These are phyloP conservation scores for Daldinia sp. DNA, from an alignment of 2,329 filamentous ascomycete species.

Conservation along the genomic window DNA sequence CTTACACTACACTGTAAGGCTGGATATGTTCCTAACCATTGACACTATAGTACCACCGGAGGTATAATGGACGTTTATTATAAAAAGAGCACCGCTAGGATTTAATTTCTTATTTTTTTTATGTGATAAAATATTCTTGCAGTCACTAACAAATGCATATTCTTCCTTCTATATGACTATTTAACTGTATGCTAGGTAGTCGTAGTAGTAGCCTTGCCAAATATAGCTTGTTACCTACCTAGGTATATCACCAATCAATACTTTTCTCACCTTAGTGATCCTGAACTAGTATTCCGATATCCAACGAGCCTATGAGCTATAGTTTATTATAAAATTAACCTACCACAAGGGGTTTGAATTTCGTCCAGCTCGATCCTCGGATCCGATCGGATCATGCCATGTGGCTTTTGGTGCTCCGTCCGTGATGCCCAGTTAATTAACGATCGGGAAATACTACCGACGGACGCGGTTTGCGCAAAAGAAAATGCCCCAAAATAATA, in stretches of 20 bases:
- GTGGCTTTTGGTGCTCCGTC: constrained; percentile 5
- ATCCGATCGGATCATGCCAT: constrained; percentile 26
- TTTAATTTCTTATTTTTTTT: not conserved
- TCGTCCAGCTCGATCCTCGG: constrained; percentile 8
- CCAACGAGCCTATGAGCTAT: not conserved
- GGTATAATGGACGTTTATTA: too few relatives aligned
- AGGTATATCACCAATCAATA: not conserved
- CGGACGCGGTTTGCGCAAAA: not conserved
- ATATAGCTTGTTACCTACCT: constrained; percentile 5
- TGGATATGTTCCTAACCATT: too few relatives aligned
- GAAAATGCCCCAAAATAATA: constrained; percentile 10
- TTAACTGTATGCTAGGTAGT: not conserved
- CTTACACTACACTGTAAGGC: too few relatives aligned
- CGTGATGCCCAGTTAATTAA: constrained; percentile 18
- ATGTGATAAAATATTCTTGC: too few relatives aligned
- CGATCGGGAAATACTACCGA: constrained; percentile 5
- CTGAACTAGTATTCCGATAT: not conserved
- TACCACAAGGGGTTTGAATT: not conserved
- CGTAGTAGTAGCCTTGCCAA: not conserved
- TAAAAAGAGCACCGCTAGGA: not conserved
- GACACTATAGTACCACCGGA: too few relatives aligned
- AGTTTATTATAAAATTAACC: not conserved
- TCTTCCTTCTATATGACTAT: not conserved
- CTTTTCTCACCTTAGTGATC: not conserved
- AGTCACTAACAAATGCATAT: not conserved